These are phyloP conservation scores for Fusarium camptoceras DNA, from an alignment of 2,329 filamentous ascomycete genomes.

Conservation along the genomic window DNA sequence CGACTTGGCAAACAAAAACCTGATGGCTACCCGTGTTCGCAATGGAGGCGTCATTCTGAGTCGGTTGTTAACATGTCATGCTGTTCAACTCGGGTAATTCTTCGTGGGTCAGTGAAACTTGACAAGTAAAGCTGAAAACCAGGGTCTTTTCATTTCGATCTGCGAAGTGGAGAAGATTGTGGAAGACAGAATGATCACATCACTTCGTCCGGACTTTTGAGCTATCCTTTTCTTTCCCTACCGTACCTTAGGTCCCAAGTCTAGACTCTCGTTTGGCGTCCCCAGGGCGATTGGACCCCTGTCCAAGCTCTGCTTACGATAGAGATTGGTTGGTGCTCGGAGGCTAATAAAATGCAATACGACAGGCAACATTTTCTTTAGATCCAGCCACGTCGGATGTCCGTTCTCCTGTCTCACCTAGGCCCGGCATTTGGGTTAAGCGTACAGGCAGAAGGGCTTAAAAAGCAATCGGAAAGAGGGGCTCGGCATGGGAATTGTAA, in stretches of 20 bases:
- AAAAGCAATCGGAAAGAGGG: slow-evolving; percentile 6
- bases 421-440: neutral
- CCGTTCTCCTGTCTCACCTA: neutral
- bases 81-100: neutral
- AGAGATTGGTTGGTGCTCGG: slow-evolving; percentile 18
- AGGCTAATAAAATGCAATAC: slow-evolving; percentile 1
- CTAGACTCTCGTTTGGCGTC: neutral
- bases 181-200: neutral
- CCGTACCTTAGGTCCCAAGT: neutral
- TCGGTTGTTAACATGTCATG: neutral
- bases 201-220: neutral
- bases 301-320: slow-evolving; percentile 3
- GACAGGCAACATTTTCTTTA: neutral
- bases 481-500: neutral
- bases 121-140: slow-evolving; percentile 1
- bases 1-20: neutral
- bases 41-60: neutral
- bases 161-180: neutral
- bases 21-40: neutral
- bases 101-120: neutral
- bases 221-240: neutral
- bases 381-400: neutral
- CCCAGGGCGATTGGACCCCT: slow-evolving; percentile 9
- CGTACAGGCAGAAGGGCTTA: slow-evolving; percentile 11
- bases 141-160: slow-evolving; percentile 11